Percentiles rank a stretch among this genome's conserved stretches.
These are phyloP conservation scores for Flaveria brownii DNA, from an alignment of 129 eudicot species.

Conservation along the genomic window DNA sequence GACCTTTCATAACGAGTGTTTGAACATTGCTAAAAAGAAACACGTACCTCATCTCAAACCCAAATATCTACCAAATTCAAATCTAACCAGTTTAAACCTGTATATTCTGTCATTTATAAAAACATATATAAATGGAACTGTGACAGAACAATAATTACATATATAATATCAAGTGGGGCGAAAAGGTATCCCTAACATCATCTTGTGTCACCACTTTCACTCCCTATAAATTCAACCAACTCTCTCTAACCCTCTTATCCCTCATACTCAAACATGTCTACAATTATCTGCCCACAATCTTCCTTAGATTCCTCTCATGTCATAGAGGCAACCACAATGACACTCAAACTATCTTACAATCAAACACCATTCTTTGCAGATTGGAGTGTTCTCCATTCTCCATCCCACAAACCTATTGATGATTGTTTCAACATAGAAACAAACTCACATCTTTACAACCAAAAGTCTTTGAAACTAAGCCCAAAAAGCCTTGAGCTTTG, in stretches of 20 bases:
- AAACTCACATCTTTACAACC: slow-evolving; percentile 32
- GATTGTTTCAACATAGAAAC: slow-evolving; percentile 11
- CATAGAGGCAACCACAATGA: slow-evolving; percentile 44
- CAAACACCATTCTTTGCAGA: slow-evolving; percentile 16
- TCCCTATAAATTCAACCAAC: slow-evolving; percentile 58
- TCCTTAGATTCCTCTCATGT: slow-evolving; percentile 42
- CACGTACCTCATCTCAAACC: neutral
- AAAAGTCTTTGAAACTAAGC: slow-evolving; percentile 44
- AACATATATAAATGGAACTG: neutral
- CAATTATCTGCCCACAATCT: slow-evolving; percentile 49
- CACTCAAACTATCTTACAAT: slow-evolving; percentile 49
- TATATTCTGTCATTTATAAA: neutral
- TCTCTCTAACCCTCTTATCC: slow-evolving; percentile 51
- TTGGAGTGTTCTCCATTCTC: slow-evolving; percentile 38
- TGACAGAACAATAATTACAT: slow-evolving; percentile 33
- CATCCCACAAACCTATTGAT: slow-evolving; percentile 27
- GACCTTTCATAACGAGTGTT: neutral
- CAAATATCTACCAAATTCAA: neutral
- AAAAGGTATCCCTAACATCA: slow-evolving; percentile 41
- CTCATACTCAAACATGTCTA: slow-evolving; percentile 64
- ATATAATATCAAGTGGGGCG: slow-evolving; percentile 41
- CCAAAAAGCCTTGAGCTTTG: slow-evolving; percentile 70
- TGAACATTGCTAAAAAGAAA: neutral
- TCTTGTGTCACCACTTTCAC: slow-evolving; percentile 37
- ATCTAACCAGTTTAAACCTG: neutral